Base-by-base conservation (phyloP, 1,284 basidiomycete species). In the Papiliotrema flavescens region DNA sequence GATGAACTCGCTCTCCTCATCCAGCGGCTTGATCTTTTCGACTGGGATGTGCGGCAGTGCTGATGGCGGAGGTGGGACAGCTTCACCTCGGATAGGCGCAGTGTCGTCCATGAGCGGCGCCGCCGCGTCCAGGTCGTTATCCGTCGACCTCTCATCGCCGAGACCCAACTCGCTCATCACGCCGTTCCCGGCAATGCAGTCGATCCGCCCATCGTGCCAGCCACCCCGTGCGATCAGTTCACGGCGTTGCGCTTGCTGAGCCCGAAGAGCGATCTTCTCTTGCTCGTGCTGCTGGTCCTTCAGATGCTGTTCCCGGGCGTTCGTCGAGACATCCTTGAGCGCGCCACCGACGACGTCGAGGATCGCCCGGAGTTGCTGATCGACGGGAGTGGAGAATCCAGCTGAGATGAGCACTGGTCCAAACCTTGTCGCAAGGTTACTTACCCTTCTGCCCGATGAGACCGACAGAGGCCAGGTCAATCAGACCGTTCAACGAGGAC, bases 391-490 rank as follows among this genome's bases (percentile, higher is more conserved):
- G 46, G 86, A 87, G 62, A 98, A 81, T 15, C 95, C 93, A 32
- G 90, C 93, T 90, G 48, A 9, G 39, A 49, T 34, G 42, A 49
- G 39, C 14, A 34, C 22, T 46, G 55, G 24, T 58, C 3, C 3
- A n/a, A 2, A 6, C 44, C 24, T 36, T 1, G 13, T 1, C 3
- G 28, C 28, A 11, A 6, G 28, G 11, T 6, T 11, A 46, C 69
- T 28, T 57, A 87, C 88, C 83, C 79, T 98, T 98, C 70, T 95
- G 92, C 1, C 95, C 95, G 63, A 97, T 97, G 22, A 98, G 71
- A 7, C 94, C 93, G 36, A 94, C 84, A 52, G 88, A 87, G 0
- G 90, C 93, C n/a, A 98, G 81, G 69, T 98, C 95, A 56, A 98
- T 85, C 54, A 98, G 76, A 59, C 84, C 88, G 71, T 86, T 91